phyloP scores from a whole-genome alignment of 225 moss, liverwort and hornwort species.

The Marchantia polymorpha region DNA sequence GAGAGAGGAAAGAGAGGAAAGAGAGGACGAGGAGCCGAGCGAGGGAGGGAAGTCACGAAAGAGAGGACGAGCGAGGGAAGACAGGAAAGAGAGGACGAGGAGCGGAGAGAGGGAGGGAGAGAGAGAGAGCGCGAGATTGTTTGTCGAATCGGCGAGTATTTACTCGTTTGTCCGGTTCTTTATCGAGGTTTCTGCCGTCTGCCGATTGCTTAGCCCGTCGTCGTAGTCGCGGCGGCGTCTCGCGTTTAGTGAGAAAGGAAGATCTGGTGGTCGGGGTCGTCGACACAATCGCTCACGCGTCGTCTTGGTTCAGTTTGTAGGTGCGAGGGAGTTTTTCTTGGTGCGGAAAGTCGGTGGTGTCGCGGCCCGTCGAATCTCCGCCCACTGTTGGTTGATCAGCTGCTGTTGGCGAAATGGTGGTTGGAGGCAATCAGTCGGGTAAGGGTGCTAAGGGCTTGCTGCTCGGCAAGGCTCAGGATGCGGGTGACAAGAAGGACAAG shows the following conservation, averaged over 20 bases:
- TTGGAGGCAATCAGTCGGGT: conserved; percentile 59
- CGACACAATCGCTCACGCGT: background rate
- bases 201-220: background rate
- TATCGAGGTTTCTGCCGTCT: background rate
- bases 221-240: background rate
- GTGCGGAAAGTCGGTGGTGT: background rate
- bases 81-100: background rate
- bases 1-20: too few species aligned
- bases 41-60: background rate
- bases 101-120: background rate
- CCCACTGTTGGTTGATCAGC: conserved; percentile 11
- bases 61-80: too few species aligned
- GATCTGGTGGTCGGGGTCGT: background rate
- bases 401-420: conserved; percentile 43
- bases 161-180: background rate
- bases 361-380: background rate
- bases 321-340: conserved; percentile 4
- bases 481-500: conserved; percentile 90
- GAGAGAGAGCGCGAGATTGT: background rate
- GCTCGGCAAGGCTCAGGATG: conserved; percentile 53
- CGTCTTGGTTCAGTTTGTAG: background rate
- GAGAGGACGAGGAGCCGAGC: background rate
- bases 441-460: conserved; percentile 58
- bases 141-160: background rate
- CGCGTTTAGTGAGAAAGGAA: background rate